Base-by-base conservation (phyloP, 768 basidiomycete genomes). In the Hericium rajendrae region DNA sequence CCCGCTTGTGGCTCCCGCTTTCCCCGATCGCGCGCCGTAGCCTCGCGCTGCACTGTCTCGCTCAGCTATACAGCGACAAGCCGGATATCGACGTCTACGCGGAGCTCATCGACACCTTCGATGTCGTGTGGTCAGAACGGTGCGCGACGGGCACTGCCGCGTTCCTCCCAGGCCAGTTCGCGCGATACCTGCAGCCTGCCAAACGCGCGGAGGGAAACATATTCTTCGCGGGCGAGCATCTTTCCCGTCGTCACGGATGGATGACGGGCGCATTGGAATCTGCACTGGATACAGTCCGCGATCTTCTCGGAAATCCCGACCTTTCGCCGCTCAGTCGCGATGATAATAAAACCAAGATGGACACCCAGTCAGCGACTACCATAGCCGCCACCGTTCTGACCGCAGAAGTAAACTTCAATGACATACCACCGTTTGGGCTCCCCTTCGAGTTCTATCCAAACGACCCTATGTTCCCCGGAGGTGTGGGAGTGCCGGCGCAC, bases 211-310 rank as follows among this genome's bases (percentile, higher is more conserved):
- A 68, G 53, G 62, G 60, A 0, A 65, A 63, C 53, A 48, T 68
- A n/a, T 61, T 58, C 52, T 69, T 68, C n/a, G 68, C 67, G 0
- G 67, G 68, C 13, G 67, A 68, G 46, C 67, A 69, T 46, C 58
- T 65, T 16, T 65, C 65, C 9, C 61, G 53, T 11, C 68, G 67
- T 40, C 67, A 68, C 26, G 64, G 65, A 1, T 68, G 67, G 67
- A 69, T 68, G 40, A 57, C 66, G 6, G 67, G 67, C 5, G 68
- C 66, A 15, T 28, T 64, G n/a, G 61, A 56, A 40, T 62, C 61
- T 0, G 57, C 61, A 28, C 55, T 46, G 51, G 59, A 58, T 54
- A 58, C 60, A 12, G 51, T 56, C 20, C 41, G 41, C 41, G 41
- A 43, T 15, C 16, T 43, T 15, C 41, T 43, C 41, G 13, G 6